A percentile compares a stretch with the other conserved stretches of the same genome.
Conservation (phyloP, 2,329 filamentous ascomycete genomes). For the Cytospora chrysosperma region DNA sequence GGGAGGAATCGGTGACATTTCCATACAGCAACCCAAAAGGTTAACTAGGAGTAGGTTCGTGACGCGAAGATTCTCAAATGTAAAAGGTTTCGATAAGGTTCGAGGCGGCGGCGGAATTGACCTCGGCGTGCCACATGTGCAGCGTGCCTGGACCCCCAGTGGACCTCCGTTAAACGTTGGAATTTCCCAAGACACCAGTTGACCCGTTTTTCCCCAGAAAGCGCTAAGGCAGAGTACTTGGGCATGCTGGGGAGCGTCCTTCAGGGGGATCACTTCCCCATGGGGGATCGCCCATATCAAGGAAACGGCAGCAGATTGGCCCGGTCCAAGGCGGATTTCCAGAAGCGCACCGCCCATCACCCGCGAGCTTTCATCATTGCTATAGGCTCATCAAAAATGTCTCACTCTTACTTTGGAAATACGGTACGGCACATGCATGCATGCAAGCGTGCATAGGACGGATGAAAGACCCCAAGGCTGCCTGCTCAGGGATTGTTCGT, state of each 20-base stretch:
- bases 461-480: not conserved
- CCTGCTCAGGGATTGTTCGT: no score
- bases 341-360: not conserved
- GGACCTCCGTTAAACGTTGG: not conserved
- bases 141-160: not conserved
- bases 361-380: not conserved
- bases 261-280: slow-evolving; percentile 13
- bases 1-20: not conserved
- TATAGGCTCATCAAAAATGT: slow-evolving; percentile 17
- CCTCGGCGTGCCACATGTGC: no score
- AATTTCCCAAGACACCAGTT: not conserved
- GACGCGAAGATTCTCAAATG: not conserved
- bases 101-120: no score
- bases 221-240: slow-evolving; percentile 7
- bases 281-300: slow-evolving; percentile 4
- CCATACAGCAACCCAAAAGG: not conserved
- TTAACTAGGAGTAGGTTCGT: not conserved
- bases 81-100: not conserved
- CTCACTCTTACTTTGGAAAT: not conserved
- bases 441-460: not conserved
- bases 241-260: slow-evolving; percentile 1
- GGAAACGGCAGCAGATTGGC: slow-evolving; percentile 1
- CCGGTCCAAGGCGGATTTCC: not conserved
- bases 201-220: slow-evolving; percentile 16
- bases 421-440: not conserved